Percentiles rank a stretch among this genome's conserved stretches.
These are phyloP conservation scores for Amanita rubescens DNA, from an alignment of 768 basidiomycete genomes.

Conservation along the genomic window DNA sequence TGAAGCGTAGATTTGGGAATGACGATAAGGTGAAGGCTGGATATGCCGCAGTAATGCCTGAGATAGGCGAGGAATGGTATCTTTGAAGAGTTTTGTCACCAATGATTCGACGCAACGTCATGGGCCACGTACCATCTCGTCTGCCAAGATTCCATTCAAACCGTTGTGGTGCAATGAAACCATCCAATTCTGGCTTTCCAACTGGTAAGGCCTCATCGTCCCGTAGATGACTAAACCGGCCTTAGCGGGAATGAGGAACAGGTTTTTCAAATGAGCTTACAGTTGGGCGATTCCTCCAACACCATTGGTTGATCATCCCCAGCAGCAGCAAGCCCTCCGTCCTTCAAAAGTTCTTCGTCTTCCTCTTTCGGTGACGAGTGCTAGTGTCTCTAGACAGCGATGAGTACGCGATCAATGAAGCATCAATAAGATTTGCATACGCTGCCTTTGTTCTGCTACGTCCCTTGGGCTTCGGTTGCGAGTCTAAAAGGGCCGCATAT, in stretches of 20 bases:
- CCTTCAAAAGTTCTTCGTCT: slow-evolving; percentile 90
- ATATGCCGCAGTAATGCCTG: slow-evolving; percentile 72
- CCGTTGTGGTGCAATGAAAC: slow-evolving; percentile 93
- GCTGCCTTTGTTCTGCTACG: slow-evolving; percentile 76
- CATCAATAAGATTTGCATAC: slow-evolving; percentile 19
- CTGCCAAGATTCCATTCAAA: slow-evolving; percentile 93
- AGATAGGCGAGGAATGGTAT: slow-evolving; percentile 96
- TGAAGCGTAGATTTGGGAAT: slow-evolving; percentile 97
- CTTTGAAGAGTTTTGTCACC: slow-evolving; percentile 86
- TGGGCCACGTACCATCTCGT: slow-evolving; percentile 78
- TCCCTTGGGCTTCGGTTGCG: slow-evolving; percentile 80
- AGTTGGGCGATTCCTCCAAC: slow-evolving; percentile 90
- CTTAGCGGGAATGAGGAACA: not conserved
- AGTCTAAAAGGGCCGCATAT: slow-evolving; percentile 84
- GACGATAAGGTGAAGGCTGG: too few relatives aligned
- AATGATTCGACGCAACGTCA: not conserved
- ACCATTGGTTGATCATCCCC: too few relatives aligned
- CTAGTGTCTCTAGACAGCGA: slow-evolving; percentile 51
- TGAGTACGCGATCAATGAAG: not conserved
- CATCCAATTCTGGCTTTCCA: slow-evolving; percentile 98
- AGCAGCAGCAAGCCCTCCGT: slow-evolving; percentile 69
- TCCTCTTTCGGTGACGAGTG: slow-evolving; percentile 93
- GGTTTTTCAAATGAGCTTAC: slow-evolving; percentile 37
- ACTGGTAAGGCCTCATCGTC: slow-evolving; percentile 86
- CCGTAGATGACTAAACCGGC: slow-evolving; percentile 61